Percentiles rank a stretch among this genome's conserved stretches.
Conservation (phyloP, 148 eudicot species). For the Rhododendron ovatum region DNA sequence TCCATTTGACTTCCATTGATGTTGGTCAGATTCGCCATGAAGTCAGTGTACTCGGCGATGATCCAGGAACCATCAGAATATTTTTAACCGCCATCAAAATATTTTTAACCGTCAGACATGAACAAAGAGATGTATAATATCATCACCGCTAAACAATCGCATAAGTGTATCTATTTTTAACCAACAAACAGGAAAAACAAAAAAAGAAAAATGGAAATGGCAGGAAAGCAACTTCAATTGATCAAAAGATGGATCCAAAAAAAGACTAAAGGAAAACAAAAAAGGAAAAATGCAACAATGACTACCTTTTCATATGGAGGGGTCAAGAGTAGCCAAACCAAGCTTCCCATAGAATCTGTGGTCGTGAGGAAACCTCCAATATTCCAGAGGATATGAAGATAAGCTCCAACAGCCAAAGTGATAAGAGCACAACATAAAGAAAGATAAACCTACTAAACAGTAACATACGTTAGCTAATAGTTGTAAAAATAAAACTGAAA, state of each 20-base stretch:
- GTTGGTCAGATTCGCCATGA: too few relatives aligned
- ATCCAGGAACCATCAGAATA: too few relatives aligned
- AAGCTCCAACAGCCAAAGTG: conserved; percentile 24
- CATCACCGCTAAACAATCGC: too few relatives aligned
- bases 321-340: conserved; percentile 14
- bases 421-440: conserved; percentile 74
- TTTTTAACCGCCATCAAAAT: too few relatives aligned
- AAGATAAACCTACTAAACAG: conserved; percentile 66
- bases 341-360: conserved; percentile 61
- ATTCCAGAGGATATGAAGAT: conserved; percentile 73
- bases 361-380: conserved; percentile 79
- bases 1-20: too few relatives aligned
- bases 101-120: too few relatives aligned
- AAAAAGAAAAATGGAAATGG: background rate
- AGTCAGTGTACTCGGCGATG: too few relatives aligned
- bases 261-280: background rate
- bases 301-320: conserved; percentile 62
- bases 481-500: background rate
- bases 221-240: background rate
- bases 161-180: too few relatives aligned
- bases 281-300: background rate
- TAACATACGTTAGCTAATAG: background rate
- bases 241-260: background rate
- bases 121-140: too few relatives aligned
- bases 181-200: too few relatives aligned